A percentile compares a stretch with the other conserved stretches of the same genome.
Conservation (phyloP, 2,329 filamentous ascomycete species). For the Fonsecaea nubica region DNA sequence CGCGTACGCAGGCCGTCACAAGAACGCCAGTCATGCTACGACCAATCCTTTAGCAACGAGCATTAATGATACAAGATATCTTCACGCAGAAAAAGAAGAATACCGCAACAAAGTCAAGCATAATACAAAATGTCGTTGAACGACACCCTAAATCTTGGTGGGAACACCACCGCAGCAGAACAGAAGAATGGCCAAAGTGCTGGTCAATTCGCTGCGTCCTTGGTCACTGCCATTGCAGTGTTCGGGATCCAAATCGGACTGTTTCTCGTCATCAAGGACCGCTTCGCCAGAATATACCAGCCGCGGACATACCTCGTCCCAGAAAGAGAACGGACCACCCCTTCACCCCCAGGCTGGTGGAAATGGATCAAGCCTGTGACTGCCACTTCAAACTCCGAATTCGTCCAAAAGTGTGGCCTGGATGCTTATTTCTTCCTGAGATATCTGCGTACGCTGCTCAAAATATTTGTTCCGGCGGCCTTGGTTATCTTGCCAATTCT, state of each 20-base stretch:
- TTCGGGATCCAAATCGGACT: slow-evolving; percentile 69
- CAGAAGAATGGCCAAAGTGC: slow-evolving; percentile 38
- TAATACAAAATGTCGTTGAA: slow-evolving; percentile 33
- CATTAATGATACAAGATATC: slow-evolving; percentile 1
- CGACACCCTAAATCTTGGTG: slow-evolving; percentile 28
- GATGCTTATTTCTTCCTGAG: slow-evolving; percentile 98
- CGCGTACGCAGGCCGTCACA: background rate
- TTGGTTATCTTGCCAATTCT: slow-evolving; percentile 81
- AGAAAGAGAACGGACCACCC: slow-evolving; percentile 79
- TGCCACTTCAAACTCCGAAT: slow-evolving; percentile 75
- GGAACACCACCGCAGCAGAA: slow-evolving; percentile 26
- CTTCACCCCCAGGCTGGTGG: slow-evolving; percentile 67
- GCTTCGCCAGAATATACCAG: slow-evolving; percentile 82
- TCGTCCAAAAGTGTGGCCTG: slow-evolving; percentile 93
- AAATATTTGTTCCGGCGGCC: slow-evolving; percentile 88
- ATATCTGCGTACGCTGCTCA: slow-evolving; percentile 81
- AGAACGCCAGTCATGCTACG: slow-evolving; percentile 24
- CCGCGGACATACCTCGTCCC: slow-evolving; percentile 86
- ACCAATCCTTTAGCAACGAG: slow-evolving; percentile 10
- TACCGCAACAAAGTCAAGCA: background rate
- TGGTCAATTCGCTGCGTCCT: slow-evolving; percentile 67
- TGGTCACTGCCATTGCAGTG: slow-evolving; percentile 66
- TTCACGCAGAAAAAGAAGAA: background rate
- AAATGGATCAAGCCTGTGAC: slow-evolving; percentile 65
- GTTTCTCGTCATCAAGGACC: slow-evolving; percentile 80